Evolutionary conservation across 495 filamentous ascomycete genomes (phyloP).

Genomic region (Penicillium tannophilum): DNA sequence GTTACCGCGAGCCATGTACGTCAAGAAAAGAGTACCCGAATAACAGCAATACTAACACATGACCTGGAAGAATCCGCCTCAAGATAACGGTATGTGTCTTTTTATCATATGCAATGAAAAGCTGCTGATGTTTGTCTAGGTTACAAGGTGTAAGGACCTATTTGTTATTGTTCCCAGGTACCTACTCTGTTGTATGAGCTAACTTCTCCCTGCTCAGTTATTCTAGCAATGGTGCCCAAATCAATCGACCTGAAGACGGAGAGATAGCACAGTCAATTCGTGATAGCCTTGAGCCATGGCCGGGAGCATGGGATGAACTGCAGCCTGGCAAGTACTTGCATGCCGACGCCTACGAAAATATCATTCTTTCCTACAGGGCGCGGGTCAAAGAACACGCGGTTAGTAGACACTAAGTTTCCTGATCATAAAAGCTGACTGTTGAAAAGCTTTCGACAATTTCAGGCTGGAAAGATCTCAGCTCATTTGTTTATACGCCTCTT

Average conservation of each 20-base stretch:
- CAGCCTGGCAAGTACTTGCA: slow-evolving; percentile 46
- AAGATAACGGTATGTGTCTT: slow-evolving; percentile 58
- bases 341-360: slow-evolving; percentile 39
- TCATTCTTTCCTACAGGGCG: slow-evolving; percentile 47
- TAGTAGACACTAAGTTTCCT: neutral
- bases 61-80: slow-evolving; percentile 57
- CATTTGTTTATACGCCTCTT: slow-evolving; percentile 70
- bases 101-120: neutral
- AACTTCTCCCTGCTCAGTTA: slow-evolving; percentile 40
- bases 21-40: neutral
- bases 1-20: slow-evolving; percentile 67
- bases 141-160: slow-evolving; percentile 62
- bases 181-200: neutral
- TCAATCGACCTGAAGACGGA: slow-evolving; percentile 64
- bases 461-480: slow-evolving; percentile 29
- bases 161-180: neutral
- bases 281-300: slow-evolving; percentile 57
- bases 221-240: slow-evolving; percentile 70
- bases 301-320: slow-evolving; percentile 51
- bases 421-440: neutral
- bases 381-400: slow-evolving; percentile 45
- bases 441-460: slow-evolving; percentile 40
- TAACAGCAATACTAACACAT: slow-evolving; percentile 22
- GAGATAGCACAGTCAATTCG: slow-evolving; percentile 63
- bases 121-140: slow-evolving; percentile 35